Conservation (phyloP, 805 yeast genomes). For the Barnettozyma wickerhamii region DNA sequence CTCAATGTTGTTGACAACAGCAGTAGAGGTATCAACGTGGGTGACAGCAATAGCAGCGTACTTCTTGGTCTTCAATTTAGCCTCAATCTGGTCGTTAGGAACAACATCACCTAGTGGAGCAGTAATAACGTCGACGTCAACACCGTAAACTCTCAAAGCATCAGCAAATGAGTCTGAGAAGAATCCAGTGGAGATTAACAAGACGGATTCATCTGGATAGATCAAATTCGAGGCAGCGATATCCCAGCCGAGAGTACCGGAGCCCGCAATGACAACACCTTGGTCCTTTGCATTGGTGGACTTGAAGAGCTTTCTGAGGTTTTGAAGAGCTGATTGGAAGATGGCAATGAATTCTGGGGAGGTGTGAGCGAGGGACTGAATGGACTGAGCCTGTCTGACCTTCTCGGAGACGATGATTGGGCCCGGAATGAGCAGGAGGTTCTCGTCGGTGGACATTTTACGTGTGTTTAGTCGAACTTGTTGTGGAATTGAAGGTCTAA, state of each 20-base stretch:
- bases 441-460: constrained; percentile 24
- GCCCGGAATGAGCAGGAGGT: constrained; percentile 68
- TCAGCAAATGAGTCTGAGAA: constrained; percentile 83
- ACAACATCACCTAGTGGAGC: constrained; percentile 75
- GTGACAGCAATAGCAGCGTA: constrained; percentile 79
- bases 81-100: constrained; percentile 49
- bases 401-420: constrained; percentile 80
- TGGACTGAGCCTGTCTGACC: constrained; percentile 75
- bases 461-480: too few relatives aligned
- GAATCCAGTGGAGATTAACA: constrained; percentile 86
- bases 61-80: constrained; percentile 43
- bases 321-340: constrained; percentile 63
- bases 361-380: constrained; percentile 87
- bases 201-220: constrained; percentile 60
- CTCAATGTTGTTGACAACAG: constrained; percentile 76
- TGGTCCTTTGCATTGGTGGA: constrained; percentile 65
- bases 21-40: constrained; percentile 95
- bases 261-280: constrained; percentile 79
- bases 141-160: constrained; percentile 66
- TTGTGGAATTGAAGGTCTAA: neutral
- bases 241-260: constrained; percentile 97
- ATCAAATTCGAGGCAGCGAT: constrained; percentile 75
- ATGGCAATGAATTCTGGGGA: constrained; percentile 75
- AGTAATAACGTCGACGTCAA: constrained; percentile 65
- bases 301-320: constrained; percentile 71